Conservation (phyloP, 352 stramenopile genomes). For the Phytophthora melonis region DNA sequence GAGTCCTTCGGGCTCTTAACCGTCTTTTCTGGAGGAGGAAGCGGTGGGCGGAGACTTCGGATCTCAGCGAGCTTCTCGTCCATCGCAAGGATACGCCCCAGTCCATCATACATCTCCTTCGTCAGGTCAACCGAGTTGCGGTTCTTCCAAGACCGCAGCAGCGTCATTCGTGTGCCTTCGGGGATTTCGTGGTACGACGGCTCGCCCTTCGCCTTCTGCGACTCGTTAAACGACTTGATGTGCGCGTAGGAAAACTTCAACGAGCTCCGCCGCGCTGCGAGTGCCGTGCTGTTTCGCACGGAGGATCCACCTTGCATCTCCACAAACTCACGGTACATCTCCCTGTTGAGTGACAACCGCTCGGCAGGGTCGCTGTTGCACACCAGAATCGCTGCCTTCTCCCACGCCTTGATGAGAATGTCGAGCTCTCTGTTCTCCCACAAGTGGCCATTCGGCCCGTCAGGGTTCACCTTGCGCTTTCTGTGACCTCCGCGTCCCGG, state of each 20-base stretch:
- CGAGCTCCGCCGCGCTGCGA: conserved; percentile 48
- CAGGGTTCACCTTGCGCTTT: conserved; percentile 34
- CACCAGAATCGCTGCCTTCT: conserved; percentile 43
- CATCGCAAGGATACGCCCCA: conserved; percentile 46
- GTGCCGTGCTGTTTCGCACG: conserved; percentile 40
- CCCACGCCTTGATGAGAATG: conserved; percentile 47
- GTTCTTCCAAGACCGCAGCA: conserved; percentile 53
- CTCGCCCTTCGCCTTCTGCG: conserved; percentile 41
- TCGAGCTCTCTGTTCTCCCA: conserved; percentile 48
- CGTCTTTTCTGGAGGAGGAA: conserved; percentile 22
- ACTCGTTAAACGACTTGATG: conserved; percentile 46
- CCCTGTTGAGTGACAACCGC: conserved; percentile 41
- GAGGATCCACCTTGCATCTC: conserved; percentile 45
- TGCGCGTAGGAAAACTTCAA: conserved; percentile 49
- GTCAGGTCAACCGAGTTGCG: conserved; percentile 51
- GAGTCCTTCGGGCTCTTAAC: conserved; percentile 7
- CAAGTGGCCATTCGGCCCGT: conserved; percentile 34
- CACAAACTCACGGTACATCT: conserved; percentile 50
- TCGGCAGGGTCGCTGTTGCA: conserved; percentile 29
- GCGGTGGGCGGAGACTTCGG: conserved; percentile 32
- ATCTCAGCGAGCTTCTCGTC: conserved; percentile 36
- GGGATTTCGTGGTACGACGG: conserved; percentile 39
- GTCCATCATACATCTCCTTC: conserved; percentile 43
- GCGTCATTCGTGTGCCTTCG: conserved; percentile 29
- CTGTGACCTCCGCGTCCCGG: conserved; percentile 14